These are phyloP conservation scores for Sphaceloma murrayae DNA, from an alignment of 2,329 filamentous ascomycete species.

Conservation along the genomic window DNA sequence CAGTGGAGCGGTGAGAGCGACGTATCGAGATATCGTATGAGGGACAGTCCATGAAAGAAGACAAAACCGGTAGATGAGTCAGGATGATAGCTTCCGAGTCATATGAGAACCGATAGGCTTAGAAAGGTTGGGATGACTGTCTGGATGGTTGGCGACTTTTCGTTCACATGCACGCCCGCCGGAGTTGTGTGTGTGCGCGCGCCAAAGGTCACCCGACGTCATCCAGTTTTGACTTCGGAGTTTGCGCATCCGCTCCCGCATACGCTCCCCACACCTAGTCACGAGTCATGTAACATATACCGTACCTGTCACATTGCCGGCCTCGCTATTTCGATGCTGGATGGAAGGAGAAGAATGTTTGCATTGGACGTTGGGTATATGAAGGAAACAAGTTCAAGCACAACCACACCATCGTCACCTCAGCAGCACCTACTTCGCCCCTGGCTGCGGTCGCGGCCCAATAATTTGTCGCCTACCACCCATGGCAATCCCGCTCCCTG, in stretches of 20 bases:
- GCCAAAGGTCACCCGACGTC: conserved; percentile 7
- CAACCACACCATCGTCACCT: not conserved
- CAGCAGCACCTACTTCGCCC: too few relatives aligned
- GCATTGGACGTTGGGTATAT: conserved; percentile 12
- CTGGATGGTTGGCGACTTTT: not conserved
- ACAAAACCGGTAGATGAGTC: not conserved
- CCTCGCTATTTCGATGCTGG: too few relatives aligned
- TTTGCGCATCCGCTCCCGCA: conserved; percentile 1
- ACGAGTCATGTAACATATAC: too few relatives aligned
- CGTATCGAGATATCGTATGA: conserved; percentile 2
- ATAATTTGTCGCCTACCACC: conserved; percentile 66
- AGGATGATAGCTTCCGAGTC: too few relatives aligned
- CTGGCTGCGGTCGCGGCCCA: conserved; percentile 56
- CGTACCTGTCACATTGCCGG: too few relatives aligned
- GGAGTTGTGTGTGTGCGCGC: conserved; percentile 2
- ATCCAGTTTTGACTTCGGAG: not conserved
- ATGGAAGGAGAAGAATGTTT: not conserved
- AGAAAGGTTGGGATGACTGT: too few relatives aligned
- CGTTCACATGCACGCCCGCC: conserved; percentile 2
- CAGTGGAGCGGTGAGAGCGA: conserved; percentile 4
- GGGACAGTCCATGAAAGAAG: conserved; percentile 1
- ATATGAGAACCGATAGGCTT: too few relatives aligned
- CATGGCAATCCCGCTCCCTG: conserved; percentile 53
- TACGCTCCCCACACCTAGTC: too few relatives aligned
- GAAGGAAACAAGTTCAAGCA: not conserved